Conservation (phyloP, 768 basidiomycete species). For the Hebeloma cylindrosporum region DNA sequence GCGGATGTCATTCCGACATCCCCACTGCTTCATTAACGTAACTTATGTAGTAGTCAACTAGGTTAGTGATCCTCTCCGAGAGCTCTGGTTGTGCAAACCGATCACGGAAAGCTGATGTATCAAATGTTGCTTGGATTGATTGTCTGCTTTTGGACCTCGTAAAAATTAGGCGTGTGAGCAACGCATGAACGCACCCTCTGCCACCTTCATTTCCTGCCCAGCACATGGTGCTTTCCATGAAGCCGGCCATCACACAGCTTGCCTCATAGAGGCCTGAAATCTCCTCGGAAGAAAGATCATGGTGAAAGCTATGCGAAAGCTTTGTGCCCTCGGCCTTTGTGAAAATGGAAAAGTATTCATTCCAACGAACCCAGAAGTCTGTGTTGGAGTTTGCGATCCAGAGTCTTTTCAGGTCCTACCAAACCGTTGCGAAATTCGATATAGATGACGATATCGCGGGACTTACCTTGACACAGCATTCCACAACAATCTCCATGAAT, state of each 20-base stretch:
- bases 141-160: no score
- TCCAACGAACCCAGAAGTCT: slow-evolving; percentile 38
- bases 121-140: slow-evolving; percentile 18
- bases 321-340: slow-evolving; percentile 12
- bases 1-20: slow-evolving; percentile 2
- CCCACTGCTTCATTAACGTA: slow-evolving; percentile 20
- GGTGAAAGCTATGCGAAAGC: slow-evolving; percentile 18
- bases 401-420: slow-evolving; percentile 35
- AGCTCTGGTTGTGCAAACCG: neutral
- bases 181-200: slow-evolving; percentile 15
- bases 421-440: neutral
- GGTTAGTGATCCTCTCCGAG: slow-evolving; percentile 12
- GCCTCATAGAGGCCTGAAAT: slow-evolving; percentile 13
- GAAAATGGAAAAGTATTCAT: slow-evolving; percentile 41
- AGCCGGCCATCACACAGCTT: slow-evolving; percentile 4
- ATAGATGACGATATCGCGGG: neutral
- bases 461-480: slow-evolving; percentile 32
- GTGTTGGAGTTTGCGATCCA: slow-evolving; percentile 31
- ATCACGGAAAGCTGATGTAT: neutral
- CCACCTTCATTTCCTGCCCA: slow-evolving; percentile 22
- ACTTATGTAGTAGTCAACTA: slow-evolving; percentile 27
- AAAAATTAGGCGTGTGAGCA: no score
- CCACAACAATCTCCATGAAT: slow-evolving; percentile 31
- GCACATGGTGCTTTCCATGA: slow-evolving; percentile 17
- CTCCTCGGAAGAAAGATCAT: slow-evolving; percentile 19